These are phyloP conservation scores for Schoenoplectus tabernaemontani DNA, from an alignment of 202 grass and related monocot genomes.

Conservation along the genomic window DNA sequence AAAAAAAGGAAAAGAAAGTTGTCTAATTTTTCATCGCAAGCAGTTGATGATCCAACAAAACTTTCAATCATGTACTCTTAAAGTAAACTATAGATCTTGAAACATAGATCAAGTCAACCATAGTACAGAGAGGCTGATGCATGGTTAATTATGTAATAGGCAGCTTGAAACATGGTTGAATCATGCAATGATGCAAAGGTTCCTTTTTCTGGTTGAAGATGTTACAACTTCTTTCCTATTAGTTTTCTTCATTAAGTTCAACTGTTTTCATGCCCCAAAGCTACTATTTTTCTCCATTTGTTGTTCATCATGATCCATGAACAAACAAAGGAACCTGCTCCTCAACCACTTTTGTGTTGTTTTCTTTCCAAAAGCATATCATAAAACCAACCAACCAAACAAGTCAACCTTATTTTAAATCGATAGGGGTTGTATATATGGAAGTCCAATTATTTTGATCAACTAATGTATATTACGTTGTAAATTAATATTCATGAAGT, in stretches of 20 bases:
- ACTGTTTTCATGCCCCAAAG: neutral
- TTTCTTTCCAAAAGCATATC: slow-evolving; percentile 4
- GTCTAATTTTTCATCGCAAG: neutral
- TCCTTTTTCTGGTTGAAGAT: slow-evolving; percentile 4
- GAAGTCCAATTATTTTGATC: neutral
- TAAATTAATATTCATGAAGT: too few relatives aligned
- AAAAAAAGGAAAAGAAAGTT: neutral
- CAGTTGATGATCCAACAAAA: neutral
- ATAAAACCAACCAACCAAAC: neutral
- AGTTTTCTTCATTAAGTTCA: neutral
- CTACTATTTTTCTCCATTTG: neutral
- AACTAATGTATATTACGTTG: neutral
- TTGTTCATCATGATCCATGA: slow-evolving; percentile 10
- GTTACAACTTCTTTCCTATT: neutral
- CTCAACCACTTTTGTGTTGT: slow-evolving; percentile 14
- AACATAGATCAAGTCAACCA: slow-evolving; percentile 2
- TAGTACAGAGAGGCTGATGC: neutral
- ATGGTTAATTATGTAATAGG: neutral
- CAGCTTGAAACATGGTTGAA: neutral
- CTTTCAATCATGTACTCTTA: neutral
- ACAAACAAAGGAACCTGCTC: neutral
- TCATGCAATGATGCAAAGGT: neutral
- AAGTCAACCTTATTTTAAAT: neutral
- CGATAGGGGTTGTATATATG: neutral
- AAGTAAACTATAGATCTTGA: neutral